phyloP scores from a whole-genome alignment of 306 rosid species.

The Inga leiocalycina region DNA sequence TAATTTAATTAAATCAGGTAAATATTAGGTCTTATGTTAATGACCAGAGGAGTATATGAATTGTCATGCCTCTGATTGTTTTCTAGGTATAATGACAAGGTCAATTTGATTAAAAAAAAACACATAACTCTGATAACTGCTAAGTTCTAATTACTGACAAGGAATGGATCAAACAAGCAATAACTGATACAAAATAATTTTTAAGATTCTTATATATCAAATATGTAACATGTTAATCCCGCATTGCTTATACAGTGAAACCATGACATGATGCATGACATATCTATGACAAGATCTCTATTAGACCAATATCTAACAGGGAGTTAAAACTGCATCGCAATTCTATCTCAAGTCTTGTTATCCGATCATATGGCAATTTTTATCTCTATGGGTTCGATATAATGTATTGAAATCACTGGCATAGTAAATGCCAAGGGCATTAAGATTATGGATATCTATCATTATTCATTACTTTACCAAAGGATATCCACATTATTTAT shows the following conservation, averaged over 20 bases:
- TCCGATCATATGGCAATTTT: not conserved
- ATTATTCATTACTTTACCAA: not conserved
- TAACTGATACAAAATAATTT: not conserved
- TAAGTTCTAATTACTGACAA: not conserved
- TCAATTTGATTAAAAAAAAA: slow-evolving; percentile 5
- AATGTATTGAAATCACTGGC: slow-evolving; percentile 16
- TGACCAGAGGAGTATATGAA: not conserved
- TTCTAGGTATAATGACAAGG: not conserved
- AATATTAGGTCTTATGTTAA: no score
- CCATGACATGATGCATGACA: not conserved
- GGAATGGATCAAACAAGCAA: not conserved
- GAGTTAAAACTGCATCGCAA: slow-evolving; percentile 15
- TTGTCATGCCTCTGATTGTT: not conserved
- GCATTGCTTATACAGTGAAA: not conserved
- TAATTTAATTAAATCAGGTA: no score
- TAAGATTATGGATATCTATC: slow-evolving; percentile 5
- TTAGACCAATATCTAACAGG: slow-evolving; percentile 2
- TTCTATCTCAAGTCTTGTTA: not conserved
- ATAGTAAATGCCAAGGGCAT: slow-evolving; percentile 2
- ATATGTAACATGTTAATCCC: not conserved
- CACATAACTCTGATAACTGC: not conserved
- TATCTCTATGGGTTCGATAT: not conserved
- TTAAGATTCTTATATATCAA: not conserved
- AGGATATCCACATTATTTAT: not conserved
- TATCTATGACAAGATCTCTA: slow-evolving; percentile 13